Conservation (phyloP, 1,139 yeast species). For the Sugiyamaella grinbergsii region DNA sequence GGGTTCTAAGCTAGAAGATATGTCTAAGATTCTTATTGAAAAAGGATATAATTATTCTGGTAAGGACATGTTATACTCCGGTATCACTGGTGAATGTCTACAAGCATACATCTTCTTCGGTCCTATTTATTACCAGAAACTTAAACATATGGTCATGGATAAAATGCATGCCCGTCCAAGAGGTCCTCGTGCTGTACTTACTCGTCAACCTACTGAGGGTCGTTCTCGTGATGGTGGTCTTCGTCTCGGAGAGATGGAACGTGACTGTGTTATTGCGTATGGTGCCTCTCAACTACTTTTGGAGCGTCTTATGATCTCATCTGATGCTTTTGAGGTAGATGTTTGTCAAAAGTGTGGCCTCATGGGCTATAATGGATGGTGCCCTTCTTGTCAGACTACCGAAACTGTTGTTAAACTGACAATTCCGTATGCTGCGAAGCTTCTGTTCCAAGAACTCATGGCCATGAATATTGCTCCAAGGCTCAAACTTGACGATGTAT, state of each 20-base stretch:
- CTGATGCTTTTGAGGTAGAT: constrained; percentile 97
- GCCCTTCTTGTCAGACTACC: constrained; percentile 89
- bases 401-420: constrained; percentile 91
- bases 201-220: constrained; percentile 99
- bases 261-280: constrained; percentile 99
- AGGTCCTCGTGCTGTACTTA: constrained; percentile 97
- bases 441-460: constrained; percentile 90
- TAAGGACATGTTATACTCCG: constrained; percentile 97
- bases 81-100: constrained; percentile 95
- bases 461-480: constrained; percentile 99
- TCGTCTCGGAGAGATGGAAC: constrained; percentile 98
- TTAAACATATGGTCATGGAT: constrained; percentile 98
- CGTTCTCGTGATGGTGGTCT: constrained; percentile 99
- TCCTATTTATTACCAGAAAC: constrained; percentile 94
- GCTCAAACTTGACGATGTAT: constrained; percentile 83
- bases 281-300: constrained; percentile 95
- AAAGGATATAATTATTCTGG: constrained; percentile 95
- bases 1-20: constrained; percentile 91
- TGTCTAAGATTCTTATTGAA: constrained; percentile 89
- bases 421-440: constrained; percentile 96
- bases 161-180: constrained; percentile 99
- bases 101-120: constrained; percentile 99
- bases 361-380: constrained; percentile 98
- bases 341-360: constrained; percentile 95
- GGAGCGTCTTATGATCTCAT: constrained; percentile 94